Conservation (phyloP, 2,329 filamentous ascomycete species). For the Leptographium procerum region DNA sequence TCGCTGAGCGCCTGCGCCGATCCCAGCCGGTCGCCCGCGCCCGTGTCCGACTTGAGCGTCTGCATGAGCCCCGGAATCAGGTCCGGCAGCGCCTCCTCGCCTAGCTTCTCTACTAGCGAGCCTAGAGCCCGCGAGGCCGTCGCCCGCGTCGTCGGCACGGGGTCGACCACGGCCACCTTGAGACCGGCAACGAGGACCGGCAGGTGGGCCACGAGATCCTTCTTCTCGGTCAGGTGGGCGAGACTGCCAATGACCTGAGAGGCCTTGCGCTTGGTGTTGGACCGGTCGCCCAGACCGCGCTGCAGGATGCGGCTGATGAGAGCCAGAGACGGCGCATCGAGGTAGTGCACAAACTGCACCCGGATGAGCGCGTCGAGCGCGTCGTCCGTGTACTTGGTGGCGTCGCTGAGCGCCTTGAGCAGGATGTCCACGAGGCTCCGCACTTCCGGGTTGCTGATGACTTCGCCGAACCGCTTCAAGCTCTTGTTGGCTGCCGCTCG, state of each 20-base stretch:
- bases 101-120: slow-evolving; percentile 94
- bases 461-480: slow-evolving; percentile 94
- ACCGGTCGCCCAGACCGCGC: slow-evolving; percentile 80
- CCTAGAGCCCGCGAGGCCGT: slow-evolving; percentile 93
- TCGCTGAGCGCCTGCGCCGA: slow-evolving; percentile 95
- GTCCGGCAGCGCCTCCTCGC: slow-evolving; percentile 91
- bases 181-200: slow-evolving; percentile 87
- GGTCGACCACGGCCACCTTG: slow-evolving; percentile 81
- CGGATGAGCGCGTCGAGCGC: slow-evolving; percentile 91
- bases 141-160: slow-evolving; percentile 89
- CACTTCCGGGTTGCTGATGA: slow-evolving; percentile 95
- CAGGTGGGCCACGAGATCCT: slow-evolving; percentile 81
- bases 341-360: slow-evolving; percentile 94
- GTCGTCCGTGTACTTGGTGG: slow-evolving; percentile 92
- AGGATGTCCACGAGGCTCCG: slow-evolving; percentile 85
- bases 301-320: slow-evolving; percentile 92
- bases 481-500: slow-evolving; percentile 85
- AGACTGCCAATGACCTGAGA: slow-evolving; percentile 96
- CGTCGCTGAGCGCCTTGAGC: slow-evolving; percentile 92
- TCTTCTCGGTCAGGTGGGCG: slow-evolving; percentile 91
- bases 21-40: slow-evolving; percentile 88
- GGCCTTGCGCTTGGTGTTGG: slow-evolving; percentile 90
- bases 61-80: slow-evolving; percentile 97
- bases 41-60: slow-evolving; percentile 92
- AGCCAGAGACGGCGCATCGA: slow-evolving; percentile 93